phyloP scores from a whole-genome alignment of 2,329 filamentous ascomycete species.

The Hyphodiscus sp. region DNA sequence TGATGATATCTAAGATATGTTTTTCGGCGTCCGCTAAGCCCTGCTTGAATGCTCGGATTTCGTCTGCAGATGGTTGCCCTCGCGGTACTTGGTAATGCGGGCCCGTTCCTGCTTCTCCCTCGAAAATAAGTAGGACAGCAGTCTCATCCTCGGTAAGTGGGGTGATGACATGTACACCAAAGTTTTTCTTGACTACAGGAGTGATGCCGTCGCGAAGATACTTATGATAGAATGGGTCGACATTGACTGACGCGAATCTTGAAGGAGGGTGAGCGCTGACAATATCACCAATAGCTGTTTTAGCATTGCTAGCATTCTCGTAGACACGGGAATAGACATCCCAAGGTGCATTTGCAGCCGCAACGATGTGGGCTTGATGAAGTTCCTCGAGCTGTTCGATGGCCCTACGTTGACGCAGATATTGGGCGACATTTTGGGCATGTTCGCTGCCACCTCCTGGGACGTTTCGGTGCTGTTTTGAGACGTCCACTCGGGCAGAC shows the following conservation, averaged over 20 bases:
- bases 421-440: constrained; percentile 79
- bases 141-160: constrained; percentile 55
- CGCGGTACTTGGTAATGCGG: constrained; percentile 49
- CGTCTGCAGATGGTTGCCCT: constrained; percentile 41
- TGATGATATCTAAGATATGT: constrained; percentile 52
- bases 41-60: constrained; percentile 48
- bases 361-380: constrained; percentile 82
- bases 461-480: constrained; percentile 69
- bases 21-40: constrained; percentile 49
- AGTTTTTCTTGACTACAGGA: constrained; percentile 57
- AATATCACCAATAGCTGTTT: constrained; percentile 67
- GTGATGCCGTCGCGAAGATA: constrained; percentile 61
- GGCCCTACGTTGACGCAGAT: constrained; percentile 74
- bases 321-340: constrained; percentile 82
- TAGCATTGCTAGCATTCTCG: constrained; percentile 73
- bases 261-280: constrained; percentile 68
- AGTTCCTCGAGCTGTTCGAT: constrained; percentile 74
- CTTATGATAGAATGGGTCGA: constrained; percentile 75
- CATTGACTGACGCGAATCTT: constrained; percentile 57
- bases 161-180: constrained; percentile 67
- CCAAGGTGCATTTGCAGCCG: constrained; percentile 73
- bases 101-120: constrained; percentile 49
- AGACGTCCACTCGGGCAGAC: constrained; percentile 75
- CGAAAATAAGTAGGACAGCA: constrained; percentile 67
- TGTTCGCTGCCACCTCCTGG: constrained; percentile 70